These are phyloP conservation scores for Fusarium metavorans DNA, from an alignment of 2,329 filamentous ascomycete genomes.

Conservation along the genomic window DNA sequence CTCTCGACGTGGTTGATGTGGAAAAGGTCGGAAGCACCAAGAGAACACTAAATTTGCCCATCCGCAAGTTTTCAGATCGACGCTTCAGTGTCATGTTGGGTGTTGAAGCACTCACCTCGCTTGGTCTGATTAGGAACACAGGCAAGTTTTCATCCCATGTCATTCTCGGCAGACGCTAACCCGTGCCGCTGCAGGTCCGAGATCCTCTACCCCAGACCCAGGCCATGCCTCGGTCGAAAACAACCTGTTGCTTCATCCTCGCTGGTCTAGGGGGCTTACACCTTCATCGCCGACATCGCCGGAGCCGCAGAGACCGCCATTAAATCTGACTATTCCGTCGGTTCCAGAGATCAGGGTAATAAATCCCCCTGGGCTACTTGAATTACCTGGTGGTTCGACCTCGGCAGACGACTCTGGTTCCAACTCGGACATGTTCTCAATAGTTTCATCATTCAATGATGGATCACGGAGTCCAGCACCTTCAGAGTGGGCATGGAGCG, in stretches of 20 bases:
- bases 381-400: conserved; percentile 23
- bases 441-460: conserved; percentile 28
- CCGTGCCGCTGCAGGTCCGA: conserved; percentile 7
- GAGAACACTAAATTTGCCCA: conserved; percentile 12
- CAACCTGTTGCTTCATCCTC: not conserved
- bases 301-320: conserved; percentile 2
- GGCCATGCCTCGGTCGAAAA: conserved; percentile 13
- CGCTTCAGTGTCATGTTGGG: conserved; percentile 27
- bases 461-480: conserved; percentile 22
- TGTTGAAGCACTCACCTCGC: conserved; percentile 15
- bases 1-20: conserved; percentile 30
- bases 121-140: conserved; percentile 17
- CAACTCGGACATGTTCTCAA: conserved; percentile 24
- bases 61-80: conserved; percentile 22
- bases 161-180: not conserved
- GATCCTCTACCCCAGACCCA: conserved; percentile 19
- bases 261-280: not conserved
- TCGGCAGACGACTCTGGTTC: conserved; percentile 32
- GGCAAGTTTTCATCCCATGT: conserved; percentile 22
- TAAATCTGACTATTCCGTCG: conserved; percentile 12
- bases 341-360: conserved; percentile 28
- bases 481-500: conserved; percentile 16
- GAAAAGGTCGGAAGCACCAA: conserved; percentile 31
- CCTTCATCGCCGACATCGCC: conserved; percentile 5
- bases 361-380: not conserved